Evolutionary conservation across 805 yeast genomes (phyloP), one percentile per base, ranked within the genome.

Genomic region (Sugiyamaella chiloensis): DNA sequence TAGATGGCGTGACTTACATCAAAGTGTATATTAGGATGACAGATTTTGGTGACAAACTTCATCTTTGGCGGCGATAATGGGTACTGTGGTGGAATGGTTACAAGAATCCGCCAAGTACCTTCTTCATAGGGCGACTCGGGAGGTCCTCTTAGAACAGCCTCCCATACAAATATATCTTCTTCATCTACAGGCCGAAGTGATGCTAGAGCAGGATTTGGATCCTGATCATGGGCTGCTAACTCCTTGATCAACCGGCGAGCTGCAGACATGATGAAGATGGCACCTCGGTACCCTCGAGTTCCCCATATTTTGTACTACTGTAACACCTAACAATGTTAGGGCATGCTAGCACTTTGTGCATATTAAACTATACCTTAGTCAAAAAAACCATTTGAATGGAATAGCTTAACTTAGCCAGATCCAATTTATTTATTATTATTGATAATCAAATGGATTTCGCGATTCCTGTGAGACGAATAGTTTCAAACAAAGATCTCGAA

Each of bases 401-500:
- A n/a, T n/a, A n/a, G n/a, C n/a, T n/a, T n/a, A n/a, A n/a, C n/a
- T n/a, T n/a, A n/a, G n/a, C n/a, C n/a, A n/a, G n/a, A n/a, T n/a
- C n/a, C n/a, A n/a, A n/a, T 26, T 8, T 26, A 26, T 8, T 26
- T 9, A 12, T 8, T 26, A 9, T 26, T 26, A 9, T 26, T 26
- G n/a, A n/a, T n/a, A n/a, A n/a, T 34, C 37, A 34, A 5, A 26
- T 26, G 23, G 11, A 14, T 6, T 40, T 40, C 31, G 17, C 11
- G 14, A 47, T 37, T 3, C 59, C 59, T 2, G 43, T 40, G 6
- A 71, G 74, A 57, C 65, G 89, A 47, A 72, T 87, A 6, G 55
- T 78, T 7, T 76, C 80, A 0, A 61, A 66, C 0, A 72, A 73
- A 0, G 98, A 91, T 61, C 61, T 91, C 58, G 72, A 69, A 8